Evolutionary conservation across 768 basidiomycete species (phyloP).

Genomic region (Neoboletus brunneissimus): DNA sequence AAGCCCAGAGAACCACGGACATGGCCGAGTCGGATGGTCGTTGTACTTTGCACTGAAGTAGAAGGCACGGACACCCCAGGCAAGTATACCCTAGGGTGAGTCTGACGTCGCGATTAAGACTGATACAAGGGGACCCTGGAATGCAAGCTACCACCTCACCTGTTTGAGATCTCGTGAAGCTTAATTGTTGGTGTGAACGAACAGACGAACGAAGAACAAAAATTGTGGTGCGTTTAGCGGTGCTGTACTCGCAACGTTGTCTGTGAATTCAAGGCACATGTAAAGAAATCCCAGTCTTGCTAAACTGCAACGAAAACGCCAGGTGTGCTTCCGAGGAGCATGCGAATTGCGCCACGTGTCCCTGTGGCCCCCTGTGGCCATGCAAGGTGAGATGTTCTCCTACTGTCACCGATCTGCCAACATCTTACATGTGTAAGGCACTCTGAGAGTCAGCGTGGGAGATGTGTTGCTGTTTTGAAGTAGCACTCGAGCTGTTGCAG

Average conservation of each 20-base stretch:
- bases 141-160: not conserved
- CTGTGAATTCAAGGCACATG: not conserved
- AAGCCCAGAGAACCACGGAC: not conserved
- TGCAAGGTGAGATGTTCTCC: not conserved
- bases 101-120: not conserved
- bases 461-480: not conserved
- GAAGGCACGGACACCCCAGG: not conserved
- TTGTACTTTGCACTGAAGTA: not conserved
- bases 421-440: not conserved
- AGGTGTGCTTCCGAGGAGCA: not conserved
- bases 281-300: not conserved
- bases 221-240: not conserved
- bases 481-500: not conserved
- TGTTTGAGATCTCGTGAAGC: not conserved
- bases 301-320: not conserved
- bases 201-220: not conserved
- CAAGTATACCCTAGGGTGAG: not conserved
- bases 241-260: not conserved
- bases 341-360: not conserved
- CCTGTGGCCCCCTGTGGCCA: not conserved
- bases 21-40: not conserved
- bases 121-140: not conserved
- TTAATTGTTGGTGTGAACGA: not conserved
- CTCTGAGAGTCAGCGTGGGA: not conserved
- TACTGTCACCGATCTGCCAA: not conserved